Conservation (phyloP, 768 basidiomycete species). For the Peribolospora baueri region DNA sequence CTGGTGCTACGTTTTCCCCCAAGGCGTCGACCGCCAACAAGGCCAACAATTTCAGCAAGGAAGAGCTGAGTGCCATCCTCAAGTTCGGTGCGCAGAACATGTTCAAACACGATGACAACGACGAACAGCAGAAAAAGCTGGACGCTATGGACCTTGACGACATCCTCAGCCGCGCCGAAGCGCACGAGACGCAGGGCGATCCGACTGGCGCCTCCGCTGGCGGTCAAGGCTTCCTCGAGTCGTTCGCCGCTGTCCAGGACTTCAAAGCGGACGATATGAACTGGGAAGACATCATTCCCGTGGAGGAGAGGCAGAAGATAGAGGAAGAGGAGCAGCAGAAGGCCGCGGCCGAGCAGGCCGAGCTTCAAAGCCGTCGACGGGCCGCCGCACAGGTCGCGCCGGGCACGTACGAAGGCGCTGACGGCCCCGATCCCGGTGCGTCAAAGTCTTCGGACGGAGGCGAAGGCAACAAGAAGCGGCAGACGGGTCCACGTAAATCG, state of each 20-base stretch:
- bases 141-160: constrained; percentile 99
- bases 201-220: constrained; percentile 67
- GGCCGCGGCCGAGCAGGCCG: constrained; percentile 34
- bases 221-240: constrained; percentile 84
- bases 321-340: constrained; percentile 52
- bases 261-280: constrained; percentile 85
- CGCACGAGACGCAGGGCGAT: constrained; percentile 75
- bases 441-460: constrained; percentile 25
- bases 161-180: constrained; percentile 85
- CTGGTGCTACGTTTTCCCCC: constrained; percentile 5
- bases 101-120: constrained; percentile 91
- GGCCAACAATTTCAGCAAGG: constrained; percentile 70
- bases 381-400: constrained; percentile 49
- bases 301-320: constrained; percentile 63
- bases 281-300: constrained; percentile 97
- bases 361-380: constrained; percentile 46
- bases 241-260: constrained; percentile 87
- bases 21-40: constrained; percentile 38
- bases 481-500: constrained; percentile 52
- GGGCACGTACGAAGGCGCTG: constrained; percentile 60
- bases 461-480: constrained; percentile 10
- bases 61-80: constrained; percentile 85
- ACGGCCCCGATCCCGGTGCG: constrained; percentile 33
- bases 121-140: constrained; percentile 66
- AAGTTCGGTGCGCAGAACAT: constrained; percentile 99